Evolutionary conservation across 495 filamentous ascomycete species (phyloP).

Genomic region (Aspergillus diversus): DNA sequence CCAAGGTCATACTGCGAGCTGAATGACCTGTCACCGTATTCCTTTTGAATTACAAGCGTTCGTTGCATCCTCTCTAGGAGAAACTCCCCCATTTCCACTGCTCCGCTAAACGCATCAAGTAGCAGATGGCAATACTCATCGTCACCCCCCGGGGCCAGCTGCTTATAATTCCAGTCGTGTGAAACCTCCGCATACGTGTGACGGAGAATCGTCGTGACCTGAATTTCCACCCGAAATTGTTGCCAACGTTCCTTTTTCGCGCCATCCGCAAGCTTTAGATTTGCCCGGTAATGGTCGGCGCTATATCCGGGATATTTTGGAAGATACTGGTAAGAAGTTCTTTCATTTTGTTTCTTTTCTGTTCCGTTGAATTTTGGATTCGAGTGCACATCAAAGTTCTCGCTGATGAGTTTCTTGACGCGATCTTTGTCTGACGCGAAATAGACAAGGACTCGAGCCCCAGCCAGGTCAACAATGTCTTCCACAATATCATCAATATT

Average conservation of each 20-base stretch:
- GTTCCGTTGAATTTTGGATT: background rate
- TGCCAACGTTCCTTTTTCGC: background rate
- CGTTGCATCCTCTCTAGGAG: background rate
- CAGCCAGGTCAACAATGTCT: conserved; percentile 9
- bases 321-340: background rate
- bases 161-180: conserved; percentile 9
- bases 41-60: background rate
- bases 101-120: conserved; percentile 4
- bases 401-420: conserved; percentile 5
- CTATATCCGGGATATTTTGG: conserved; percentile 1
- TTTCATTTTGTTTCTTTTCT: background rate
- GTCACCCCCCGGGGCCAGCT: conserved; percentile 3
- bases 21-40: background rate
- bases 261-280: background rate
- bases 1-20: conserved; percentile 2
- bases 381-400: conserved; percentile 1
- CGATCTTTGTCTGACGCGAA: conserved; percentile 8
- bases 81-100: conserved; percentile 2
- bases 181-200: conserved; percentile 3
- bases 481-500: background rate
- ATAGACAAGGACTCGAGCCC: conserved; percentile 4
- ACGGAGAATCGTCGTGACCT: conserved; percentile 1
- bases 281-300: conserved; percentile 8
- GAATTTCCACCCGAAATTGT: conserved; percentile 1
- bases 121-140: conserved; percentile 1